Base-by-base conservation (phyloP, 768 basidiomycete species). In the Lentinula aciculospora region DNA sequence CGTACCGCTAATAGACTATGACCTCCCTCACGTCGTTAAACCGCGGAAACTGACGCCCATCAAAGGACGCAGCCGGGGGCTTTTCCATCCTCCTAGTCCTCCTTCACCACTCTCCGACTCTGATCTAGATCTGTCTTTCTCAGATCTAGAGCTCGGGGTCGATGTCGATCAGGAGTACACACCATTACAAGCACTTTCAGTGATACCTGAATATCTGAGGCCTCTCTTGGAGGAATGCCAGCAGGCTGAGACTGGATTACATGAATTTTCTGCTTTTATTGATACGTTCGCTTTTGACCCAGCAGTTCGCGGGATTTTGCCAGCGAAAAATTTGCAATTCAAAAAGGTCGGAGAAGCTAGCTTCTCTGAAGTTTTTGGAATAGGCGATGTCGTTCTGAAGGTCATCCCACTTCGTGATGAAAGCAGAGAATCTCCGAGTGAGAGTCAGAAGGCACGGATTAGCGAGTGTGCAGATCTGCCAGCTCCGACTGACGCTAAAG, bases 291-390 rank as follows among this genome's bases (percentile, higher is more conserved):
- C 88, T 9, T 82, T 80, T 61, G 90, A 92, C 64, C 80, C 84
- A 2, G 75, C 89, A 55, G 79, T 89, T n/a, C 29, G 62, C 65
- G 63, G 65, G n/a, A 63, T 66, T 5, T 44, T 57, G 25, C 45
- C 27, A 0, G 29, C 53, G 4, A 60, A 48, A 36, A 62, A 72
- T 60, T 59, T 70, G 23, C 69, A 57, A 5, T 93, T 94, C 71
- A 77, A 72, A 62, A 99, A 99, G 71, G 86, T 98, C 46, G 96
- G 96, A 40, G 97, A 99, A 73, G 97, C 97, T 6, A 92, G 90
- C 49, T 99, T 89, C 70, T 96, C 93, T 0, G 97, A 99, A 67
- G 97, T 99, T 28, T 99, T 92, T 69, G 89, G 89, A 7, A 87
- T 94, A 51, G 88, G 88, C 2, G 83, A 89, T 62, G 83, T 95